These are phyloP conservation scores for Barbarea vulgaris DNA, from an alignment of 345 rosid species.

Conservation along the genomic window DNA sequence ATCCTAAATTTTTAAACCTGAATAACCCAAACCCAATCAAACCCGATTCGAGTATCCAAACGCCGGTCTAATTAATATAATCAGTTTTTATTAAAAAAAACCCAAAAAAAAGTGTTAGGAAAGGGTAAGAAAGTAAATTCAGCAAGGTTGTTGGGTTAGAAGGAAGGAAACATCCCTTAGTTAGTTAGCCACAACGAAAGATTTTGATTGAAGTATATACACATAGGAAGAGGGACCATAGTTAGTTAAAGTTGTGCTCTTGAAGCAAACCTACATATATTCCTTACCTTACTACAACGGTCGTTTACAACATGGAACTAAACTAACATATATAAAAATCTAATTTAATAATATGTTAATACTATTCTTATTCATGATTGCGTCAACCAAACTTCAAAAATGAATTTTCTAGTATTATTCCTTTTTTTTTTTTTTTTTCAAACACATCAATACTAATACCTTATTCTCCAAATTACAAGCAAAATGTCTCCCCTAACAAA, in stretches of 20 bases:
- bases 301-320: conserved; percentile 22
- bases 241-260: conserved; percentile 73
- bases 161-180: conserved; percentile 36
- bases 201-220: conserved; percentile 43
- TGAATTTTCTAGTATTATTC: background rate
- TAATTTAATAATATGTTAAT: conserved; percentile 6
- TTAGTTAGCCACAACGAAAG: conserved; percentile 39
- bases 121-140: conserved; percentile 20
- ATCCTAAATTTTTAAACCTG: no score
- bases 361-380: conserved; percentile 30
- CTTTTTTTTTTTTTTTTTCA: background rate
- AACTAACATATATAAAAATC: background rate
- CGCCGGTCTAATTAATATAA: no score
- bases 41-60: no score
- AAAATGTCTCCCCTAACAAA: conserved; percentile 43
- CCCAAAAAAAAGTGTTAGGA: no score
- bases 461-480: conserved; percentile 45
- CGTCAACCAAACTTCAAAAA: conserved; percentile 27
- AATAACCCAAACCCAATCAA: no score
- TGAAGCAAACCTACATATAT: conserved; percentile 47
- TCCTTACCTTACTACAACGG: conserved; percentile 35
- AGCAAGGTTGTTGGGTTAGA: conserved; percentile 48
- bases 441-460: background rate
- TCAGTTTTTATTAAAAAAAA: no score
- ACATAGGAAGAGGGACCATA: conserved; percentile 45